Conservation (phyloP, 768 basidiomycete species). For the Tulasnella sp. region DNA sequence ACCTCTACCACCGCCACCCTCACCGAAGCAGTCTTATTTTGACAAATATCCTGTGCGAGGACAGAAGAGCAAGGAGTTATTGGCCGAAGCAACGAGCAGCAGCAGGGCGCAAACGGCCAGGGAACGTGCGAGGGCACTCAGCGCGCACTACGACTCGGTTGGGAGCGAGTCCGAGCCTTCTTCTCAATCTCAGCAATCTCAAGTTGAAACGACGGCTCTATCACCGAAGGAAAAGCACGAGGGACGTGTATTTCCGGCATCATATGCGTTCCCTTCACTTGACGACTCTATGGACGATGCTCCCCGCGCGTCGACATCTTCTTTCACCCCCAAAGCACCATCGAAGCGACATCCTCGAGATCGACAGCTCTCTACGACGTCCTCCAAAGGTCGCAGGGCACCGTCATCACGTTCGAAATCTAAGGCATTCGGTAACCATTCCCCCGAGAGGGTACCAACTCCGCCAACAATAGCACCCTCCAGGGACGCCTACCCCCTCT, state of each 20-base stretch:
- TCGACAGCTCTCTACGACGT: background rate
- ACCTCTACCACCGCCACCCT: background rate
- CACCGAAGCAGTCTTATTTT: slow-evolving; percentile 19
- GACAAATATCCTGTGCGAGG: slow-evolving; percentile 20
- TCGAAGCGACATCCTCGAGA: background rate
- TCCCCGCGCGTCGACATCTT: background rate
- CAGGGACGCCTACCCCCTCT: background rate
- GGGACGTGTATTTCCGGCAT: too few species aligned
- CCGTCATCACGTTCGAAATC: background rate
- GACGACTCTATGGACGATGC: background rate
- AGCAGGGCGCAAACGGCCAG: background rate
- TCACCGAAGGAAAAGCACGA: too few species aligned
- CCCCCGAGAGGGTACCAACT: background rate
- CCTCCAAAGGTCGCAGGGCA: background rate
- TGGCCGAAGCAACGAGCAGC: slow-evolving; percentile 1
- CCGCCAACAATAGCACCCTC: background rate
- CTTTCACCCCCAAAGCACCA: background rate
- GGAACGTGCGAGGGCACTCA: slow-evolving; percentile 4
- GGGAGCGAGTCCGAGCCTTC: background rate
- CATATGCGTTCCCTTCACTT: slow-evolving; percentile 10
- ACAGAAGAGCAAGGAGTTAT: slow-evolving; percentile 2
- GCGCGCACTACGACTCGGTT: background rate
- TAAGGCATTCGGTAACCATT: background rate
- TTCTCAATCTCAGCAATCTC: background rate
- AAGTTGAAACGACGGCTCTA: background rate